These are phyloP conservation scores for Stachybotrys elegans DNA, from an alignment of 2,329 filamentous ascomycete genomes.

Conservation along the genomic window DNA sequence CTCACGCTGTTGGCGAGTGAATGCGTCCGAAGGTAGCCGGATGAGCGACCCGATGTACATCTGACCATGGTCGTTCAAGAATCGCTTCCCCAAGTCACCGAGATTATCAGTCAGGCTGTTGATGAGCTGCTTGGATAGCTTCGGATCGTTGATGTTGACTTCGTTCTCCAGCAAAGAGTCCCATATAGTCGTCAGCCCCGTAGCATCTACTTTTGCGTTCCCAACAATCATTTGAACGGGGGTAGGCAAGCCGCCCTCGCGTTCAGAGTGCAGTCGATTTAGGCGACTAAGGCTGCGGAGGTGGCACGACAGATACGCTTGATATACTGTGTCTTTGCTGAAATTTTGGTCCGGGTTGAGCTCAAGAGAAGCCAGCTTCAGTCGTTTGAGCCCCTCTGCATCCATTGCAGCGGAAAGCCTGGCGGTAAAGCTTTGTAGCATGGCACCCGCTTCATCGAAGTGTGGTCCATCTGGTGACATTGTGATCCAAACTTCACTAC, in stretches of 20 bases:
- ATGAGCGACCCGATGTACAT: conserved; percentile 27
- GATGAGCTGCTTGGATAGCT: background rate
- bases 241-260: conserved; percentile 17
- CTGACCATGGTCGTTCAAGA: conserved; percentile 22
- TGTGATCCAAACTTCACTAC: conserved; percentile 30
- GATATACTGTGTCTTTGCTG: conserved; percentile 17
- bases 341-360: too few species aligned
- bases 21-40: conserved; percentile 29
- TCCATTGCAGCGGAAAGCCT: conserved; percentile 26
- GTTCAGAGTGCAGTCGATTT: conserved; percentile 19
- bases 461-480: conserved; percentile 30
- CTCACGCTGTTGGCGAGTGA: conserved; percentile 39
- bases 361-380: conserved; percentile 12
- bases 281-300: conserved; percentile 26
- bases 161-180: conserved; percentile 29
- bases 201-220: too few species aligned
- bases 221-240: conserved; percentile 18
- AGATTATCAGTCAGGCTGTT: background rate
- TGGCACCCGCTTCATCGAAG: conserved; percentile 20
- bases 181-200: conserved; percentile 20
- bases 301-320: conserved; percentile 30
- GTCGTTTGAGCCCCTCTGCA: conserved; percentile 17
- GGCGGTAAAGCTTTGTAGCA: conserved; percentile 27
- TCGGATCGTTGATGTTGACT: conserved; percentile 27
- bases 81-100: conserved; percentile 21